Evolutionary conservation across 2,329 filamentous ascomycete species (phyloP), one percentile per base, ranked within the genome.

Genomic region (Ophiostoma quercus): DNA sequence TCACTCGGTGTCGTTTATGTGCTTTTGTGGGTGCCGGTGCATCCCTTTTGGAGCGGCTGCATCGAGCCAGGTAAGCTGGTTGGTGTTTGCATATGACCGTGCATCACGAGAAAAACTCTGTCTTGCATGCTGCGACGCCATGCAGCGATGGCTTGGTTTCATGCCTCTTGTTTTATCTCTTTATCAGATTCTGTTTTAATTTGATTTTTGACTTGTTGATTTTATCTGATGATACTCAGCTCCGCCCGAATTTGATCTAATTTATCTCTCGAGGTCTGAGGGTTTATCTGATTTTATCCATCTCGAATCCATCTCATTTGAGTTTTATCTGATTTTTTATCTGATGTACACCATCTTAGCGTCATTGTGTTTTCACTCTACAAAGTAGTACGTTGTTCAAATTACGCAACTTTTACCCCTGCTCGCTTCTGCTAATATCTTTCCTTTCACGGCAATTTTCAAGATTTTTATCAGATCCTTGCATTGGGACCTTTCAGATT

Each of bases 371-470:
- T 16, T 39, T n/a, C 29, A n/a, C 39, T 19, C 34, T 22, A 65
- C 34, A 16, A 16, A 57, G 51, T 41, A 14, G 16, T 39, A 12
- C 16, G 39, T 22, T 39, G 8, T 39, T 41, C 3, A 22, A n/a
- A 22, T 65, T 65, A 65, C 34, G 62, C 34, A 65, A 65, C 34
- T 65, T 39, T n/a, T 41, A 65, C 62, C 62, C 62, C 62, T 65
- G 62, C 34, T 65, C 19, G 32, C 62, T 39, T 11, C 19, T 22
- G 19, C 34, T 65, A 16, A 11, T 9, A 11, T 63, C 60, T n/a
- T 63, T 34, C 32, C 29, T 19, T 37, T 62, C 29, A 22, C 16
- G 22, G 51, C 51, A 57, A 57, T 62, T 62, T 32, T 62, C 57
- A 29, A 62, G 25, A 8, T 29, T 62, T 39, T 65, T 65, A 65